Evolutionary conservation across 129 eudicot species (phyloP).

Genomic region (Flaveria sonorensis): DNA sequence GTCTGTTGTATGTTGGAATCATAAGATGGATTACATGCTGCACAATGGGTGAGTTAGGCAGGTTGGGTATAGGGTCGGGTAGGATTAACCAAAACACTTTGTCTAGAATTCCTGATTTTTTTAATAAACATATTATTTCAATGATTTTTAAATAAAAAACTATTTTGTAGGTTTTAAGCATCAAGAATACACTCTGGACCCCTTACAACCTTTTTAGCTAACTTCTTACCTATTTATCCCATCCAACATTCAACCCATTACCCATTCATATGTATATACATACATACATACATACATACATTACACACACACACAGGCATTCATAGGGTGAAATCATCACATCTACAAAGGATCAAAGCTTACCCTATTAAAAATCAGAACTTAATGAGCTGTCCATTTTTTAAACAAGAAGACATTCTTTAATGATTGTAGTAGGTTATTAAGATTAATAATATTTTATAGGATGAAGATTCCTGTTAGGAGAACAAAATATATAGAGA

Average conservation of each 20-base stretch:
- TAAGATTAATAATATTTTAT: background rate
- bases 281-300: no score
- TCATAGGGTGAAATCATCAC: background rate
- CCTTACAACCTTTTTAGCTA: background rate
- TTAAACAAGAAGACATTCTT: background rate
- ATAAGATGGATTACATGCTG: background rate
- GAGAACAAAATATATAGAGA: background rate
- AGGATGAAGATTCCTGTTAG: background rate
- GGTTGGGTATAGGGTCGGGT: background rate
- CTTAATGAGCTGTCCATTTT: constrained; percentile 32
- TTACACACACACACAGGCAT: background rate
- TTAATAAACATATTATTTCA: background rate
- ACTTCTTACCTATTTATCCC: background rate
- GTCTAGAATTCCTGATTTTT: background rate
- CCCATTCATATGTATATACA: no score
- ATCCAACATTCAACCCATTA: no score
- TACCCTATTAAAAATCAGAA: constrained; percentile 53
- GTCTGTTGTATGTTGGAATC: background rate
- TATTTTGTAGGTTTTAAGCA: background rate
- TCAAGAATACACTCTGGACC: background rate
- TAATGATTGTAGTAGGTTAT: background rate
- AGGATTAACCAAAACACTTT: background rate
- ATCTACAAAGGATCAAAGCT: constrained; percentile 8
- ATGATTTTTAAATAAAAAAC: background rate
- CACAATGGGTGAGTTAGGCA: background rate